Conservation (phyloP, 176 grass and related monocot species). For the Carex kokanica region DNA sequence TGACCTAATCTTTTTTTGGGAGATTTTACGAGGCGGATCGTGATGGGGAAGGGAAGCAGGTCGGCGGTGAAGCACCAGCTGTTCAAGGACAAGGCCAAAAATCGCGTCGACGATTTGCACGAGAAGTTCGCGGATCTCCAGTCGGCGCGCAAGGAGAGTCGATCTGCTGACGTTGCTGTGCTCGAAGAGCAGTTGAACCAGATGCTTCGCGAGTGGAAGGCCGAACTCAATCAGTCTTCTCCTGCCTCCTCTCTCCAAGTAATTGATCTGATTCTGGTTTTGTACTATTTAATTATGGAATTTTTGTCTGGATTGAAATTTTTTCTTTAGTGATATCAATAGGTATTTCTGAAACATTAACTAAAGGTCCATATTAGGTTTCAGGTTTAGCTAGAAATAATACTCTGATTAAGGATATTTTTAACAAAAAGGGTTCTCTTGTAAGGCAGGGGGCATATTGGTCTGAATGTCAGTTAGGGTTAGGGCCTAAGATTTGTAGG, state of each 20-base stretch:
- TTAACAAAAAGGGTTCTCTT: not conserved
- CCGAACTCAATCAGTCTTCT: slow-evolving; percentile 75
- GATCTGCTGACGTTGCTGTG: slow-evolving; percentile 64
- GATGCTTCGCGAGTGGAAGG: slow-evolving; percentile 89
- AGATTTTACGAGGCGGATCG: slow-evolving; percentile 12
- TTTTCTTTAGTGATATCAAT: not conserved
- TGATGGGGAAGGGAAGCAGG: slow-evolving; percentile 42
- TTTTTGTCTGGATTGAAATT: not conserved
- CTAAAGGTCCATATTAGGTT: not conserved
- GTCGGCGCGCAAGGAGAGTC: slow-evolving; percentile 79
- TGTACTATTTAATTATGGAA: not conserved
- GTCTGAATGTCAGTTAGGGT: not conserved
- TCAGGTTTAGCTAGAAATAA: not conserved
- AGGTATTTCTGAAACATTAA: not conserved
- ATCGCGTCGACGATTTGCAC: slow-evolving; percentile 79
- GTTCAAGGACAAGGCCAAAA: slow-evolving; percentile 86
- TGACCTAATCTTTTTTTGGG: slow-evolving; percentile 23
- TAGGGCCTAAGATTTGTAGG: not conserved
- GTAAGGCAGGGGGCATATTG: not conserved
- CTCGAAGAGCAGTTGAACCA: slow-evolving; percentile 87
- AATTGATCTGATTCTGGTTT: not conserved
- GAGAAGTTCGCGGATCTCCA: slow-evolving; percentile 86
- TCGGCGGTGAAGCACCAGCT: slow-evolving; percentile 59
- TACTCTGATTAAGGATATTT: not conserved
- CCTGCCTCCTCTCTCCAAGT: slow-evolving; percentile 75